Base-by-base conservation (phyloP, 371 early-diverging fungal species). In the Mucor ambiguus region DNA sequence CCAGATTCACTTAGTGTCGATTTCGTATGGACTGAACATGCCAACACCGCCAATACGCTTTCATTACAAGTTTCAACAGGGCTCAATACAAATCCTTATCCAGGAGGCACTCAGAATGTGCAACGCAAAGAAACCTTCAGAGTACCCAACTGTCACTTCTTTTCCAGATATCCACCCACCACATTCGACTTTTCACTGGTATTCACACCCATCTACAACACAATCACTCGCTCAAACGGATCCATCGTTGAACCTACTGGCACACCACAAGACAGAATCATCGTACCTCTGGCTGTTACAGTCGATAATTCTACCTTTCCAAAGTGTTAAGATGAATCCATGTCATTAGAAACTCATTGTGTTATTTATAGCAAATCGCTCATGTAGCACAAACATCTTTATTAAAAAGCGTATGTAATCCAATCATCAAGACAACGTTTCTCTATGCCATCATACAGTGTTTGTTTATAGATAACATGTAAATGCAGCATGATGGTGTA, bases 111-210 rank as follows among this genome's bases (percentile, higher is more conserved):
- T 24, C 35, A 58, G 20, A 65, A 48, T 32, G 30, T 58, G 16
- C 44, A 60, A 18, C 61, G 60, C 22, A 62, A 52, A 12, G 41
- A 57, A 3, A 24, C 14, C 18, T 74, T 68, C 63, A 67, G 44
- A 26, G 60, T 57, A n/a, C 71, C 71, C 37, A 71, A 68, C 43
- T 74, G 74, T 28, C 63, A 67, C 16, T 65, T 74, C 65, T 74
- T 71, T 43, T 62, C 59, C 8, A 64, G 74, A 18, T 74, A 74
- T 52, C 68, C 68, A 10, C 71, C 74, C 37, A 52, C 56, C 11
- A 18, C 59, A 22, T 74, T 59, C 26, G 68, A 71, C 20, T 74
- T 71, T 33, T 59, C 74, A 4, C 55, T 74, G 22, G 48, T 68
- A 0, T 64, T 71, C 26, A 64, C 64, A 16, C 71, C 74, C 3